These are phyloP conservation scores for Kazachstania taianensis DNA, from an alignment of 805 yeast genomes.

Conservation along the genomic window DNA sequence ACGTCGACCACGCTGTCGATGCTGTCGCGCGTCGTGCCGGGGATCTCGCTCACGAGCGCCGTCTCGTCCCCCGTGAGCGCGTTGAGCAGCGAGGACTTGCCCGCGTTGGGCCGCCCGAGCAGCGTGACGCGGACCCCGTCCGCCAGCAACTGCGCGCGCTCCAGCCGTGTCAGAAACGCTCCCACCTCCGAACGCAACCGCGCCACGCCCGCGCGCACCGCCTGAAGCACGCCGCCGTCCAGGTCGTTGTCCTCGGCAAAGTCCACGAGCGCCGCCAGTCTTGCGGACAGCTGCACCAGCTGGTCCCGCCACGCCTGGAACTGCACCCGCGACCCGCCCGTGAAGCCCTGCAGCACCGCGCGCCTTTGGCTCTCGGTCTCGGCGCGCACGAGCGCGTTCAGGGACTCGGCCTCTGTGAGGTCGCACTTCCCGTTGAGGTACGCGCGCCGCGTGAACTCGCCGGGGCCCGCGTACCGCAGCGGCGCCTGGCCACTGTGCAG, in stretches of 20 bases:
- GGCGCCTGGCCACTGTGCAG: constrained; percentile 36
- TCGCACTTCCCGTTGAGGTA: constrained; percentile 78
- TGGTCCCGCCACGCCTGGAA: constrained; percentile 59
- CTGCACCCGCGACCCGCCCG: constrained; percentile 49
- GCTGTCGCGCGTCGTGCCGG: constrained; percentile 91
- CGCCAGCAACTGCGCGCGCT: constrained; percentile 51
- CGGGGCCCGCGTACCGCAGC: constrained; percentile 80
- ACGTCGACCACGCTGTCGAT: constrained; percentile 75
- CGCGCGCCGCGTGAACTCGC: constrained; percentile 84
- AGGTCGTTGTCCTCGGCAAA: constrained; percentile 90
- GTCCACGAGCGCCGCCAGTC: constrained; percentile 81
- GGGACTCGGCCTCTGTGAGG: constrained; percentile 83
- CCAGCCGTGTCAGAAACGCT: constrained; percentile 35
- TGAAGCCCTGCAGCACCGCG: constrained; percentile 62
- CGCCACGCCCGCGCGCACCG: constrained; percentile 37
- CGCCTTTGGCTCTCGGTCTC: constrained; percentile 84
- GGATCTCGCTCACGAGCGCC: constrained; percentile 82
- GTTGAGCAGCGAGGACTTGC: constrained; percentile 82
- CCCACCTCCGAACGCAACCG: constrained; percentile 37
- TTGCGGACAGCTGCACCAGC: constrained; percentile 57
- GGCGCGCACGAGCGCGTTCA: constrained; percentile 80
- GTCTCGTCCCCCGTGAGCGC: constrained; percentile 66
- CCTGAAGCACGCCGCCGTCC: constrained; percentile 43
- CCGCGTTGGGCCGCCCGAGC: constrained; percentile 93
- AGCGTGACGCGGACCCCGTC: constrained; percentile 66